Base-by-base conservation (phyloP, 352 stramenopile genomes). In the Phytophthora megakarya region DNA sequence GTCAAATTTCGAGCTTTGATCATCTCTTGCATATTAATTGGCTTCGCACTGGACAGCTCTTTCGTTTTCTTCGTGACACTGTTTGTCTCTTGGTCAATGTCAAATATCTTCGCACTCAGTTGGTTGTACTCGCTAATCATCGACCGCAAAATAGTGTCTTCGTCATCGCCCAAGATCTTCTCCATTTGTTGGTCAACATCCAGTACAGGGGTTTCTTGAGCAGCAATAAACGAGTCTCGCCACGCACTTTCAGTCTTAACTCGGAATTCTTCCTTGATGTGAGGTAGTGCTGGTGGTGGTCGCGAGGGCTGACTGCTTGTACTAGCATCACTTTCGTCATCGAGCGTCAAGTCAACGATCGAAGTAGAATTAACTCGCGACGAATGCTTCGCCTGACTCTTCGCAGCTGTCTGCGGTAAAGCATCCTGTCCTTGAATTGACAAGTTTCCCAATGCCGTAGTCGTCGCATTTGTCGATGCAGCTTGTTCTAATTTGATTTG, bases 91-190 rank as follows among this genome's bases (percentile, higher is more conserved):
- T 78, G 65, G n/a, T 89, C 72, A 45, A 73, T 73, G 23, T 72
- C 66, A 30, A 72, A 77, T n/a, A 89, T 80, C 13, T 67, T 66
- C 8, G 61, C 57, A 45, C 68, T 90, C 21, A 84, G 38, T 0
- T 62, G 61, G 42, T 88, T 87, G 73, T 92, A 92, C 56, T 88
- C 71, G 22, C 54, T 51, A 18, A 89, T 73, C 76, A 88, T 84
- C 13, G 63, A 79, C 10, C 66, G 62, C 56, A 80, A 61, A 25
- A 88, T 48, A n/a, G 72, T 59, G 40, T 91, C 82, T 48, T 81
- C 77, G n/a, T 89, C 68, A 0, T 75, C 61, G 11, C 70, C 70
- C 55, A 77, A 65, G 18, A 51, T 59, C 43, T 74, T 67, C 21
- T 76, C 62, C 43, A 74, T 78, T 35, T 76, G 22, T 10, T 67